Conservation (phyloP, 2,329 filamentous ascomycete species). For the Aspergillus hortae region DNA sequence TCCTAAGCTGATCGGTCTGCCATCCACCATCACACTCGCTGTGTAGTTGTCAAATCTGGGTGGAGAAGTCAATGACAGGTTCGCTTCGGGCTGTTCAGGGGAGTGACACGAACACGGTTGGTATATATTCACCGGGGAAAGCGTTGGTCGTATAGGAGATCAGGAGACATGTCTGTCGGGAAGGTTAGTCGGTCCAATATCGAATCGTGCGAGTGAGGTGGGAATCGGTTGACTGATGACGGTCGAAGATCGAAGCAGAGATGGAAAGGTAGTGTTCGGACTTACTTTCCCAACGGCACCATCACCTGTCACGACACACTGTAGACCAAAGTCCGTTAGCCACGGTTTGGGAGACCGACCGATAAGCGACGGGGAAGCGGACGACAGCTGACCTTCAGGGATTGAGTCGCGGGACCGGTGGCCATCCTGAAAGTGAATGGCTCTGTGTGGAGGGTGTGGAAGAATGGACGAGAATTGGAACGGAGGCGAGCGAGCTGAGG, state of each 20-base stretch:
- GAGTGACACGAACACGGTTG: constrained; percentile 64
- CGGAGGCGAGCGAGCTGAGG: background rate
- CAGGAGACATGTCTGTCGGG: constrained; percentile 82
- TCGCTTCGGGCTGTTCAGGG: constrained; percentile 10
- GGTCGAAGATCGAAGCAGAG: background rate
- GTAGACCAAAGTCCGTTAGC: constrained; percentile 37
- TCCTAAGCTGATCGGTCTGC: constrained; percentile 93
- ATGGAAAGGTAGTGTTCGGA: constrained; percentile 11
- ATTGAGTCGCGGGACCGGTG: constrained; percentile 81
- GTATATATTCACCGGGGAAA: constrained; percentile 99
- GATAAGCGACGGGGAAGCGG: constrained; percentile 5
- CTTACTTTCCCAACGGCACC: constrained; percentile 97
- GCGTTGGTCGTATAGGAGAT: constrained; percentile 99
- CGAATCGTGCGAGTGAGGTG: background rate
- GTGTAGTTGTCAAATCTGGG: constrained; percentile 96
- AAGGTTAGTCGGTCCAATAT: no score
- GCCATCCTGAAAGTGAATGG: constrained; percentile 51
- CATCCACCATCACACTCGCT: constrained; percentile 97
- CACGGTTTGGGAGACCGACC: constrained; percentile 16
- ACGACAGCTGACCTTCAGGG: constrained; percentile 68
- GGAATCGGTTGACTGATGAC: background rate
- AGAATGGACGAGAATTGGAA: background rate
- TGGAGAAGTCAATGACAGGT: constrained; percentile 17
- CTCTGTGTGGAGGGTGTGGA: background rate
- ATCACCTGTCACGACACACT: constrained; percentile 99